phyloP scores from a whole-genome alignment of 345 rosid genomes.

The Cardamine chenopodiifolia region DNA sequence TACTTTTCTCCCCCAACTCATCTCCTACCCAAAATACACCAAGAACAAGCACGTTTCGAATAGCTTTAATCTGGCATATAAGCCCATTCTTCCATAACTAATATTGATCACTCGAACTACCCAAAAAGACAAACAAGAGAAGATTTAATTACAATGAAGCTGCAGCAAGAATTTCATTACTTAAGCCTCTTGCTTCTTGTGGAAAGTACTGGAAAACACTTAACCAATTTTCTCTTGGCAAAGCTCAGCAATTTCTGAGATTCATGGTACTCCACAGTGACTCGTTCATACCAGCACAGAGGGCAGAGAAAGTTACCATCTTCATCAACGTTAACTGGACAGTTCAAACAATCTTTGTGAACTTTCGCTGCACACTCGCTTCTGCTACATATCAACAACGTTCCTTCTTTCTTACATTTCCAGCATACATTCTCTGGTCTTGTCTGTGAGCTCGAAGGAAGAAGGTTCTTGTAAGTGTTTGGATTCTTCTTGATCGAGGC shows the following conservation, averaged over 20 bases:
- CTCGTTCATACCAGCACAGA: constrained; percentile 34
- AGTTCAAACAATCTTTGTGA: constrained; percentile 36
- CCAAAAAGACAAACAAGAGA: not conserved
- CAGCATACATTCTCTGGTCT: constrained; percentile 24
- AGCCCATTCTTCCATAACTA: not conserved
- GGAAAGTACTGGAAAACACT: constrained; percentile 10
- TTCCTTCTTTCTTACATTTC: constrained; percentile 40
- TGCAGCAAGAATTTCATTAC: not conserved
- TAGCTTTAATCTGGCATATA: not conserved
- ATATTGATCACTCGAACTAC: not conserved
- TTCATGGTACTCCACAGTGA: constrained; percentile 22
- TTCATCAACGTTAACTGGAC: constrained; percentile 23
- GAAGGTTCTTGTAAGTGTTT: constrained; percentile 11
- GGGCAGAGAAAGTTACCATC: constrained; percentile 31
- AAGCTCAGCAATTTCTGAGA: constrained; percentile 15
- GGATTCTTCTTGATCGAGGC: not conserved
- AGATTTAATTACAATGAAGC: constrained; percentile 5
- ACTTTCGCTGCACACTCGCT: constrained; percentile 34
- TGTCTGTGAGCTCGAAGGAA: constrained; percentile 5
- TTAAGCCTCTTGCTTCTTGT: constrained; percentile 28
- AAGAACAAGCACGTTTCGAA: constrained; percentile 3
- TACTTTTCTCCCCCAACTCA: not conserved
- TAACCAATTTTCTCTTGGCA: constrained; percentile 32
- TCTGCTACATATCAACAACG: constrained; percentile 34
- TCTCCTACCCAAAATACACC: not conserved